Conservation (phyloP, 371 early-diverging fungal genomes). For the Circinella umbellata region DNA sequence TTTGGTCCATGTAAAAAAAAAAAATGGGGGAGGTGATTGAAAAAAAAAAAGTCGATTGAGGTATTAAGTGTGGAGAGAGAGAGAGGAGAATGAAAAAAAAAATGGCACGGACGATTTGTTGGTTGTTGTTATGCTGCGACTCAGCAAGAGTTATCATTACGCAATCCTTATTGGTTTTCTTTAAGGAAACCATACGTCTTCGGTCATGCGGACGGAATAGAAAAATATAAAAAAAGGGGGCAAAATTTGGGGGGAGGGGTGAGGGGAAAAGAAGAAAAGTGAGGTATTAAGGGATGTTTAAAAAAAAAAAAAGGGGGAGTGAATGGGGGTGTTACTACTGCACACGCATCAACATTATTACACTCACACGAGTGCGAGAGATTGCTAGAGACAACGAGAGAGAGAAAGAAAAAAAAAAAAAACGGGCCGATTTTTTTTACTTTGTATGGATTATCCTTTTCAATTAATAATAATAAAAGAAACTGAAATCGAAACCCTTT, state of each 20-base stretch:
- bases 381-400: background rate
- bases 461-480: no score
- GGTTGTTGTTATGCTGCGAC: slow-evolving; percentile 1
- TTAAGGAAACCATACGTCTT: background rate
- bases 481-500: no score
- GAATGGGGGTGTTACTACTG: no score
- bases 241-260: background rate
- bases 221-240: background rate
- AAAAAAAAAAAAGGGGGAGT: background rate
- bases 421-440: slow-evolving; percentile 3
- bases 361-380: background rate
- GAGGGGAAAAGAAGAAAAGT: background rate
- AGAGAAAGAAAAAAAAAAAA: no score
- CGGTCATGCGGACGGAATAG: slow-evolving; percentile 8
- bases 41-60: background rate
- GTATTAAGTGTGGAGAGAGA: background rate
- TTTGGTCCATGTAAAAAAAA: no score
- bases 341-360: background rate
- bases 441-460: no score
- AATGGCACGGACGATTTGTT: slow-evolving; percentile 2
- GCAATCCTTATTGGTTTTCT: slow-evolving; percentile 1
- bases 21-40: no score
- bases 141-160: no score
- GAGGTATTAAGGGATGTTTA: background rate
- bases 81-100: background rate